A percentile compares a stretch with the other conserved stretches of the same genome.
Conservation (phyloP, 805 yeast species). For the Candida mattraensis region DNA sequence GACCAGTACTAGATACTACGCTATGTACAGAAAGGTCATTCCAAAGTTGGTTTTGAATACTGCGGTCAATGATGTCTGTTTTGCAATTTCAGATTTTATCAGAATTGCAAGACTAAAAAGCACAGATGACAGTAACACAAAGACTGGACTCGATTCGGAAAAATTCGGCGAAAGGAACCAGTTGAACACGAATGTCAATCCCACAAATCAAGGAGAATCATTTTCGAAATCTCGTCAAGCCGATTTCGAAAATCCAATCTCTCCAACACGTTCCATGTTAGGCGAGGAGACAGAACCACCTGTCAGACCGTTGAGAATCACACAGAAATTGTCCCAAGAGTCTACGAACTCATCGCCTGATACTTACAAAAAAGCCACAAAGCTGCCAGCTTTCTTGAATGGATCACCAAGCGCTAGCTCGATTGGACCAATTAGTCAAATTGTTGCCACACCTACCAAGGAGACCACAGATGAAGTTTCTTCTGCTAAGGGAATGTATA, state of each 20-base stretch:
- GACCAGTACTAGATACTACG: conserved; percentile 73
- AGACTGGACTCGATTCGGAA: background rate
- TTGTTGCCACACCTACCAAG: conserved; percentile 19
- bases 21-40: conserved; percentile 58
- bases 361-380: conserved; percentile 10
- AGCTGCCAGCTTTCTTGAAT: conserved; percentile 7
- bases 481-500: conserved; percentile 18
- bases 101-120: conserved; percentile 47
- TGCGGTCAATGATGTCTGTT: conserved; percentile 72
- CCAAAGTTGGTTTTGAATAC: conserved; percentile 74
- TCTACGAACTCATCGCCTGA: conserved; percentile 21
- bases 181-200: too few species aligned
- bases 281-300: conserved; percentile 36
- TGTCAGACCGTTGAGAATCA: conserved; percentile 69
- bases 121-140: conserved; percentile 5
- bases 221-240: conserved; percentile 1
- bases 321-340: conserved; percentile 46
- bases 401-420: conserved; percentile 9
- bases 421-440: conserved; percentile 19
- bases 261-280: conserved; percentile 16
- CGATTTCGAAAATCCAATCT: conserved; percentile 1
- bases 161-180: too few species aligned
- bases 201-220: background rate
- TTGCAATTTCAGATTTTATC: conserved; percentile 61
- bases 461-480: conserved; percentile 6